These are phyloP conservation scores for Boletus semigastroideus DNA, from an alignment of 1,284 basidiomycete genomes.

Conservation along the genomic window DNA sequence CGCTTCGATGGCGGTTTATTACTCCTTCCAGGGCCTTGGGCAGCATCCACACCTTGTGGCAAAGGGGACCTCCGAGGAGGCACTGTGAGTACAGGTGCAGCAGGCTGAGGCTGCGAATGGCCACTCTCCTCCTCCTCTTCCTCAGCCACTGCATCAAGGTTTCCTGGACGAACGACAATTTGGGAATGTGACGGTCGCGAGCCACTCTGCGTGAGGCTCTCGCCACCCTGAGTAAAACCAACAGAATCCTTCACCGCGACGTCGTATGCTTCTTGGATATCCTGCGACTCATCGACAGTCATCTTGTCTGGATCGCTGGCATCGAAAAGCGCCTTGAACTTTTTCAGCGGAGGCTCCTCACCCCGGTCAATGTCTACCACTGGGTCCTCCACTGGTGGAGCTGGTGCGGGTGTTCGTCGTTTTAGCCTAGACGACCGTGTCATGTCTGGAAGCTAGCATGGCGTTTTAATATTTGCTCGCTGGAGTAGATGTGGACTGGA, in stretches of 20 bases:
- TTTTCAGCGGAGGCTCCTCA: slow-evolving; percentile 60
- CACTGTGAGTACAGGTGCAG: background rate
- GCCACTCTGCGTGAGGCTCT: slow-evolving; percentile 38
- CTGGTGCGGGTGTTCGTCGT: slow-evolving; percentile 22
- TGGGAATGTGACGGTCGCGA: slow-evolving; percentile 23
- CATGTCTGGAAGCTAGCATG: slow-evolving; percentile 19
- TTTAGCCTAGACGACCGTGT: slow-evolving; percentile 26
- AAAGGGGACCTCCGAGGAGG: slow-evolving; percentile 1
- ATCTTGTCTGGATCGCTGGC: slow-evolving; percentile 54
- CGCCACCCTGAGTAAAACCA: slow-evolving; percentile 14
- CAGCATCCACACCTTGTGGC: background rate
- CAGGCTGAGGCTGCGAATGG: slow-evolving; percentile 5
- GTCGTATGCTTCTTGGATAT: slow-evolving; percentile 14
- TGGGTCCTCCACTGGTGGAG: slow-evolving; percentile 15
- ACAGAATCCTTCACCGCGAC: slow-evolving; percentile 9
- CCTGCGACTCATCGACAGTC: slow-evolving; percentile 15
- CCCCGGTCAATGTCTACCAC: slow-evolving; percentile 20
- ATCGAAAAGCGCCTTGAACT: slow-evolving; percentile 70
- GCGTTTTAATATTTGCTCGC: background rate
- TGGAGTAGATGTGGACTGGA: background rate
- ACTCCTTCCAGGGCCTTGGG: background rate
- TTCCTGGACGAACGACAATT: slow-evolving; percentile 11
- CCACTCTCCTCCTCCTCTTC: slow-evolving; percentile 51
- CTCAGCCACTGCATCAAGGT: slow-evolving; percentile 43
- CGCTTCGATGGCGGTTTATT: slow-evolving; percentile 8